Evolutionary conservation across 1,139 yeast genomes (phyloP).

Genomic region (Trichomonascaceae sp.): DNA sequence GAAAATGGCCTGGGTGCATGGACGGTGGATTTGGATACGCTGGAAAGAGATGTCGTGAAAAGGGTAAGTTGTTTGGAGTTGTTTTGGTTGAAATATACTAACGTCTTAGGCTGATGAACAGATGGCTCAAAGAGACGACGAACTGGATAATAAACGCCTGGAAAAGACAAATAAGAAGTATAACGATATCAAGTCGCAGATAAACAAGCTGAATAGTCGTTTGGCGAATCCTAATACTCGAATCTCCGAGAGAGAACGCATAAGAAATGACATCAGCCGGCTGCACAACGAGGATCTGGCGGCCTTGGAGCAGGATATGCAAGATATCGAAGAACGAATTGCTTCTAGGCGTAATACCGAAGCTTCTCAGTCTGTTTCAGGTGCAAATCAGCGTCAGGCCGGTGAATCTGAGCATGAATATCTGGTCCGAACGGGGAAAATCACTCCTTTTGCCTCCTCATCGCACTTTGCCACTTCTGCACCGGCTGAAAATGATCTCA

Average conservation of each 20-base stretch:
- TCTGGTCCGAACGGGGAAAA: slow-evolving; percentile 80
- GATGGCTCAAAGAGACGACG: slow-evolving; percentile 57
- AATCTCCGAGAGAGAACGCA: slow-evolving; percentile 56
- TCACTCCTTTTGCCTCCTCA: slow-evolving; percentile 85
- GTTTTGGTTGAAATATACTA: not conserved
- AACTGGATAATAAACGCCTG: slow-evolving; percentile 66
- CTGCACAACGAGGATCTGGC: slow-evolving; percentile 48
- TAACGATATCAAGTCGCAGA: slow-evolving; percentile 39
- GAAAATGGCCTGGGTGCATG: slow-evolving; percentile 29
- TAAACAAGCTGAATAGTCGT: slow-evolving; percentile 44
- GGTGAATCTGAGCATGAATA: slow-evolving; percentile 77
- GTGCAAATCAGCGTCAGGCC: slow-evolving; percentile 37
- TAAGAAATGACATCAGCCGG: slow-evolving; percentile 51
- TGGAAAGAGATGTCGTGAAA: slow-evolving; percentile 65
- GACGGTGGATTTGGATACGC: slow-evolving; percentile 60
- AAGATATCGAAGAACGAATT: slow-evolving; percentile 59
- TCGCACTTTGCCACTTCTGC: slow-evolving; percentile 40
- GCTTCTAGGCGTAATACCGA: slow-evolving; percentile 24
- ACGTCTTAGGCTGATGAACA: slow-evolving; percentile 53
- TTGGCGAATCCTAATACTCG: slow-evolving; percentile 51
- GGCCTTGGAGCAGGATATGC: slow-evolving; percentile 52
- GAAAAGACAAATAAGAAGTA: slow-evolving; percentile 48
- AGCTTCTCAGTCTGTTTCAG: slow-evolving; percentile 9
- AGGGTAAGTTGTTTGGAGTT: slow-evolving; percentile 19
- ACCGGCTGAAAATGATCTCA: slow-evolving; percentile 4